These are phyloP conservation scores for Schoenoplectus triqueter DNA, from an alignment of 202 grass and related monocot species.

Conservation along the genomic window DNA sequence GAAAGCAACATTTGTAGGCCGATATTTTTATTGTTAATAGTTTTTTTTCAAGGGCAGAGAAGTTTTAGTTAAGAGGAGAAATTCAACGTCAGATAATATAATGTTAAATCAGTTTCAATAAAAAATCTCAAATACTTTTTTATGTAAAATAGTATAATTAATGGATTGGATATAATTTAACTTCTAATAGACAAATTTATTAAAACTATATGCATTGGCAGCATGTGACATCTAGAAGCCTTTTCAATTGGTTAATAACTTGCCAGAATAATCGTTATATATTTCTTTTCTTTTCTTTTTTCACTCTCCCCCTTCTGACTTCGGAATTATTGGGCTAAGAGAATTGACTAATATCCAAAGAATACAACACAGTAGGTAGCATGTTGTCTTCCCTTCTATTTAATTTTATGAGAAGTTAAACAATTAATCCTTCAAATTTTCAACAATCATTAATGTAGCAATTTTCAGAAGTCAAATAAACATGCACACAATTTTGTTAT, in stretches of 20 bases:
- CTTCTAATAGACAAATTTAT: not conserved
- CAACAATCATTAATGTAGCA: not conserved
- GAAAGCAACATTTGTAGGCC: not conserved
- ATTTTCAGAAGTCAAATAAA: not conserved
- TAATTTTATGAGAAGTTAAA: not conserved
- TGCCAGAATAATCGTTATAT: not conserved
- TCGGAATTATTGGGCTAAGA: not conserved
- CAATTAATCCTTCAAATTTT: not conserved
- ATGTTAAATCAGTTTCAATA: not conserved
- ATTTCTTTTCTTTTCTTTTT: not conserved
- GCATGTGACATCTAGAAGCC: not conserved
- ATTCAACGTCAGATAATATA: not conserved
- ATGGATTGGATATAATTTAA: not conserved
- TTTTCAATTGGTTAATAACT: not conserved
- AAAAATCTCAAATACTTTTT: not conserved
- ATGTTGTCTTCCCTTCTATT: constrained; percentile 13
- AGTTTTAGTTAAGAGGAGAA: not conserved
- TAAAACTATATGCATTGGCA: not conserved
- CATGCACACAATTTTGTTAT: not conserved
- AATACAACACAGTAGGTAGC: constrained; percentile 10
- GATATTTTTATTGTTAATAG: not conserved
- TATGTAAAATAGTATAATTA: not conserved
- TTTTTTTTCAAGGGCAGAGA: not conserved
- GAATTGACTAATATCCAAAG: constrained; percentile 3
- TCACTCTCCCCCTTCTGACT: not conserved